These are phyloP conservation scores for Ehretia macrophylla DNA, from an alignment of 257 asterid genomes.

Conservation along the genomic window DNA sequence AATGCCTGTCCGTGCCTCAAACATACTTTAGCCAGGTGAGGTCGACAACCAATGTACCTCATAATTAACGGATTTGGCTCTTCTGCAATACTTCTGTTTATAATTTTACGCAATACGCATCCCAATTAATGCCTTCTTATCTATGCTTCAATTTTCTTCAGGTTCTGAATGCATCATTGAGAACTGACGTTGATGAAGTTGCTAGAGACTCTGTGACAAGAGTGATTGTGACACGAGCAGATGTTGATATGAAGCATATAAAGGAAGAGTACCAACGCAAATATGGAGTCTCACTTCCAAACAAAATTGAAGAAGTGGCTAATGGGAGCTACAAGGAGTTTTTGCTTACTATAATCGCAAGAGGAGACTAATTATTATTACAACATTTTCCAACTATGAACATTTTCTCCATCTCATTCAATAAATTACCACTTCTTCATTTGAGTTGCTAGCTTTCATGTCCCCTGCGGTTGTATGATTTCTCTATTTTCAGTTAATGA, in stretches of 20 bases:
- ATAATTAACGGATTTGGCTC: not conserved
- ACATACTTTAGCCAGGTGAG: slow-evolving; percentile 60
- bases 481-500: too few species aligned
- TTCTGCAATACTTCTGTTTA: too few species aligned
- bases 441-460: too few species aligned
- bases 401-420: not conserved
- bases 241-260: slow-evolving; percentile 63
- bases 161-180: slow-evolving; percentile 51
- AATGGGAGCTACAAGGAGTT: slow-evolving; percentile 77
- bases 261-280: slow-evolving; percentile 42
- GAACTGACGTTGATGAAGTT: slow-evolving; percentile 42
- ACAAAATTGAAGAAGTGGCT: slow-evolving; percentile 59
- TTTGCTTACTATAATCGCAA: slow-evolving; percentile 61
- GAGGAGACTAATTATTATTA: slow-evolving; percentile 16
- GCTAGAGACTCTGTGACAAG: slow-evolving; percentile 59
- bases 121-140: not conserved
- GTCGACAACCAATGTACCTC: not conserved
- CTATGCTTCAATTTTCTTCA: slow-evolving; percentile 3
- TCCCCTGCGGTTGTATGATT: too few species aligned
- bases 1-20: slow-evolving; percentile 60
- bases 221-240: slow-evolving; percentile 67
- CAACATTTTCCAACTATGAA: not conserved
- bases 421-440: too few species aligned
- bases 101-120: too few species aligned
- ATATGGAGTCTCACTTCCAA: slow-evolving; percentile 37